Base-by-base conservation (phyloP, 2,329 filamentous ascomycete genomes). In the Fonsecaea monophora region DNA sequence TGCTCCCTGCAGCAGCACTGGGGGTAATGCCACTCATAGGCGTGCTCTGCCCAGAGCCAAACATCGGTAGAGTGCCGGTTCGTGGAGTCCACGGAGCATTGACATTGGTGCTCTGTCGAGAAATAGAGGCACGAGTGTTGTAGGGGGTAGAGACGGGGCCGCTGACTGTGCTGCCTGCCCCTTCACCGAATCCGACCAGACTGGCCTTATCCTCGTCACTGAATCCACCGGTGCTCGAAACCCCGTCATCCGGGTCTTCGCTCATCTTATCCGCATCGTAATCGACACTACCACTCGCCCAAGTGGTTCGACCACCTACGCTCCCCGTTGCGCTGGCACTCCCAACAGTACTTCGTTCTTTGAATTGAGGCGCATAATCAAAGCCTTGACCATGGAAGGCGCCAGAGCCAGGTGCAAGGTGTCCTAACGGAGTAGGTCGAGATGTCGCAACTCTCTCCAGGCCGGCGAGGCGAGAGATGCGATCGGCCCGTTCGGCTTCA, bases 391-490 rank as follows among this genome's bases (percentile, higher is more conserved):
- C 67, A 40, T 70, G 69, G 6, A 58, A 32, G 3, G 55, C 42
- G 67, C 68, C 61, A 67, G 71, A 34, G 67, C 73, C 67, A 74
- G 68, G 78, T 79, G 73, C 82, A 82, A 70, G 68, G 57, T 75
- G 73, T 38, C 72, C 74, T 50, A 73, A 73, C 67, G 63, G 73
- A 68, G 74, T 75, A 35, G 86, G 83, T 68, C 91, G 89, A 53
- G 90, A 85, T n/a, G 92, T 91, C 15, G 91, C 89, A 65, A 97
- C 89, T 64, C 92, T 89, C 78, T 96, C 93, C 42, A 97, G 87
- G n/a, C 94, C 94, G 12, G 94, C 92, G 25, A 97, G 88, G 59
- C 94, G 93, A 53, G 93, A 97, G 79, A 98, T 97, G 75, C 94
- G 93, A 79, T 97, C 94, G 70, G 92, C 93, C 73, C 94, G 92